These are phyloP conservation scores for Penicillium sp. DNA, from an alignment of 2,329 filamentous ascomycete species.

Conservation along the genomic window DNA sequence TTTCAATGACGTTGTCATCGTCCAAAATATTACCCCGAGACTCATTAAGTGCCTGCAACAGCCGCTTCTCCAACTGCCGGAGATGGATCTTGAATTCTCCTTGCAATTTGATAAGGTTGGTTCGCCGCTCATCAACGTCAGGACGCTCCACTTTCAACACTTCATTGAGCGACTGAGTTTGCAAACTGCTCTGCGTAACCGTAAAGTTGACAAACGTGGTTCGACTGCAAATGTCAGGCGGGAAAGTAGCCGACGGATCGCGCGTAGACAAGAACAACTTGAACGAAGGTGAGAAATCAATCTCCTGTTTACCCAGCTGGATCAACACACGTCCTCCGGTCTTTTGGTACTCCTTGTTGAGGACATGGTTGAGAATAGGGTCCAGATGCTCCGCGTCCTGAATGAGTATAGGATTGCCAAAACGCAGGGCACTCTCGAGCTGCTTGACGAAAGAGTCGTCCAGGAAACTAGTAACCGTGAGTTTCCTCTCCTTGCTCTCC, in stretches of 20 bases:
- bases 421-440: slow-evolving; percentile 90
- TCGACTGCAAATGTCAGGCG: slow-evolving; percentile 94
- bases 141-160: slow-evolving; percentile 96
- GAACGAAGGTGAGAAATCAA: slow-evolving; percentile 97
- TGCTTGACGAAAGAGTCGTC: slow-evolving; percentile 98
- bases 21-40: slow-evolving; percentile 97
- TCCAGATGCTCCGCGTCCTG: slow-evolving; percentile 97
- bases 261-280: slow-evolving; percentile 91
- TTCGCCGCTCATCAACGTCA: slow-evolving; percentile 92
- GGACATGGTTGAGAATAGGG: slow-evolving; percentile 93
- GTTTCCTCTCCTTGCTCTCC: slow-evolving; percentile 85
- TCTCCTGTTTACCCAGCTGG: slow-evolving; percentile 96
- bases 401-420: slow-evolving; percentile 97
- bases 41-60: slow-evolving; percentile 93
- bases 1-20: slow-evolving; percentile 97
- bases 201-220: slow-evolving; percentile 99
- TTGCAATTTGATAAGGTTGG: slow-evolving; percentile 97
- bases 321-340: slow-evolving; percentile 97
- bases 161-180: slow-evolving; percentile 95
- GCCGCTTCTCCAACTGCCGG: slow-evolving; percentile 86
- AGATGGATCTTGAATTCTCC: slow-evolving; percentile 99
- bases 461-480: slow-evolving; percentile 96
- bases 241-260: slow-evolving; percentile 92
- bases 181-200: slow-evolving; percentile 96
- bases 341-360: slow-evolving; percentile 99